Base-by-base conservation (phyloP, 2,329 filamentous ascomycete species). In the Tolypocladium capitatum region DNA sequence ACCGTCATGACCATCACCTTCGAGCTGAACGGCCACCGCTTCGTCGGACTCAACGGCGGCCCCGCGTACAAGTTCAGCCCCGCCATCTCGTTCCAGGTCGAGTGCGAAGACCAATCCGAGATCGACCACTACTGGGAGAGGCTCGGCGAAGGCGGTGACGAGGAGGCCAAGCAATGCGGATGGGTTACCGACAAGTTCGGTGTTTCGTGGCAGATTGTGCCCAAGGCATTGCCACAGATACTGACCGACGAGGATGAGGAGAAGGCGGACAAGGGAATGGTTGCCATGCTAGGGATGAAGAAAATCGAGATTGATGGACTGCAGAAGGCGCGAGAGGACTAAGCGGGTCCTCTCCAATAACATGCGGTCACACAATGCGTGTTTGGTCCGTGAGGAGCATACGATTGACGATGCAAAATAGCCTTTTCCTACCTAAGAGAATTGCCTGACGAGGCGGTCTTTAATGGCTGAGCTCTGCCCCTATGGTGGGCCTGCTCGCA, bases 111-210 rank as follows among this genome's bases (percentile, higher is more conserved):
- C 54, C 71, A 74, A 57, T 65, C 56, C 0, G 70, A 74, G 54
- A 60, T 74, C 21, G 70, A 74, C 49, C 63, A 70, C 52, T 73
- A 68, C 55, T 74, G 68, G 68, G 62, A 60, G 13, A 67, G 61
- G 57, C 60, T 74, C 27, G 51, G 59, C 9, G 64, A 34, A 13
- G 32, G 32, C 16, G 32, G 65, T 4, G 68, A 65, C 2, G 64
- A 69, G 44, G 55, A 56, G 50, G 51, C 56, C 8, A 60, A 65
- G 53, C 56, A 62, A 48, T 73, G 71, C 51, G 69, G 70, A 3
- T 74, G 70, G 71, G 42, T 72, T 38, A 60, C 55, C 5, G 71
- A 74, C 53, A 65, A 63, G 57, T 73, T 63, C 53, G 71, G 71
- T 4, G 56, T 74, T 11, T 53, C 58, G 13, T 74, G 72, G 71